Evolutionary conservation across 1,139 yeast genomes (phyloP), one percentile per base, ranked within the genome.

Genomic region (Saccharomyces hybrid): DNA sequence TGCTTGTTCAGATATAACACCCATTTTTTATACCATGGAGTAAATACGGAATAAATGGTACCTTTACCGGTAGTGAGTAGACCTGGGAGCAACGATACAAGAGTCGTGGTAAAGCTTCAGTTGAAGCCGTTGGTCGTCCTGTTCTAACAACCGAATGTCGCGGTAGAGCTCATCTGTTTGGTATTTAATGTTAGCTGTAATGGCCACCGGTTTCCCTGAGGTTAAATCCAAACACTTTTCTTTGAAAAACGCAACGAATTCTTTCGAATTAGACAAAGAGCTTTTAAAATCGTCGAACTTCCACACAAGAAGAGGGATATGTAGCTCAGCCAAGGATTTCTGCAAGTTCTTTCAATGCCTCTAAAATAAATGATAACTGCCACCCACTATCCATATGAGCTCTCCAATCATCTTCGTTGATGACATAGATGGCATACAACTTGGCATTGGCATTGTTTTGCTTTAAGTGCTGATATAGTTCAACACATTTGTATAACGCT

Each of bases 1-100:
- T 61, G 55, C 2, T 54, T 49, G 14, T 69, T 61, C 34, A 75
- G 57, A 51, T 68, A 62, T 7, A 64, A 62, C 3, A 69, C 62
- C 84, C 84, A 81, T 14, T 75, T 73, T 53, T 72, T 73, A 63
- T 72, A 78, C 80, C 80, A 81, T 0, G 83, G 83, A 3, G 82
- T 75, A 61, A 79, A 81, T 3, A 79, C 80, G 2, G 79, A 74
- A 55, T 74, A 78, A 48, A 76, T 81, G 1, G 76, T 72, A 0
- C 81, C 80, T 55, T 74, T 74, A 42, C 75, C 73, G 0, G 81
- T 72, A 58, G 55, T 53, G 79, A 67, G 27, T 69, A 38, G 8
- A 2, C 42, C 42, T n/a, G 6, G 42, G 42, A 38, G 42, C 42
- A 38, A 38, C 42, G 9, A 38, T 16, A 11, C 42, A 38, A 16